These are phyloP conservation scores for Colletotrichum sp. DNA, from an alignment of 2,329 filamentous ascomycete genomes.

Conservation along the genomic window DNA sequence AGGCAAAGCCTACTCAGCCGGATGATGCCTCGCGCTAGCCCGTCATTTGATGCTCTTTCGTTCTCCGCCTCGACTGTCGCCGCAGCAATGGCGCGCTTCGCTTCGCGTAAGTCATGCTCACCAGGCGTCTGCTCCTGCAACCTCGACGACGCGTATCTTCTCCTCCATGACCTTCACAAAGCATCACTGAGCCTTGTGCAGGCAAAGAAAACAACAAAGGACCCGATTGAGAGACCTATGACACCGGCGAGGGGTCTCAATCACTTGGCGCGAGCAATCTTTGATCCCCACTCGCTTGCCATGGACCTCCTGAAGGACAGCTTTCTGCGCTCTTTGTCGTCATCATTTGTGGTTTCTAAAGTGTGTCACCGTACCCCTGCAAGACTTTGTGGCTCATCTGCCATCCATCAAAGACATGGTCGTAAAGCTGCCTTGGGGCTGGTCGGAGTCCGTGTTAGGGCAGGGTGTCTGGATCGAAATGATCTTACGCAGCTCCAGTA, in stretches of 20 bases:
- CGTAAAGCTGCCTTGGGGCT: background rate
- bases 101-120: background rate
- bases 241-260: background rate
- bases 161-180: background rate
- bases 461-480: background rate
- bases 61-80: background rate
- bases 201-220: background rate
- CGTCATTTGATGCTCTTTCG: fast-evolving
- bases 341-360: fast-evolving
- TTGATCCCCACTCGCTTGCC: background rate
- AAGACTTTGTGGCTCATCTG: background rate
- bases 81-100: background rate
- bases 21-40: background rate
- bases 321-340: background rate
- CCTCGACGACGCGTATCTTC: background rate
- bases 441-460: background rate
- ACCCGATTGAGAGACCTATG: background rate
- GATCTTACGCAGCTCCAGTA: fast-evolving
- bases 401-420: background rate
- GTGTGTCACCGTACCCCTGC: background rate
- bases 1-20: fast-evolving
- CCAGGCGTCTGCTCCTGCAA: fast-evolving
- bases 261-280: background rate
- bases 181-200: background rate
- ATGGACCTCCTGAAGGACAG: background rate